phyloP scores from a whole-genome alignment of 257 asterid species.

The Datura wrightii region DNA sequence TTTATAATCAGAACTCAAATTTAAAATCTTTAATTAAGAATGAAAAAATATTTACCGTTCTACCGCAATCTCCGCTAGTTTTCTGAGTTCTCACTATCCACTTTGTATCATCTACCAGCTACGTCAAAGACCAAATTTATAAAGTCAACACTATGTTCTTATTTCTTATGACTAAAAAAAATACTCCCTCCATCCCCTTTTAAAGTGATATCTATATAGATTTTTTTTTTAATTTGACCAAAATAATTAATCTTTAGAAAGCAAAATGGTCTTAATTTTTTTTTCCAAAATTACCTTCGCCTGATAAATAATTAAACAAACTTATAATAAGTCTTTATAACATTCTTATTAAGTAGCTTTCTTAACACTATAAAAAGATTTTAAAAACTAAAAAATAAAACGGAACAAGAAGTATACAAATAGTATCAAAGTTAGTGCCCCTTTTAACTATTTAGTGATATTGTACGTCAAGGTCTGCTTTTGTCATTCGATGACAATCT shows the following conservation, averaged over 20 bases:
- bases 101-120: background rate
- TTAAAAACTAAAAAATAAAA: background rate
- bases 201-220: background rate
- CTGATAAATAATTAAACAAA: background rate
- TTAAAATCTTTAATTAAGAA: background rate
- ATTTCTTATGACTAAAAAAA: background rate
- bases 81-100: background rate
- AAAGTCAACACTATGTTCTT: background rate
- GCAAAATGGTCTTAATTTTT: background rate
- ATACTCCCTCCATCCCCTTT: background rate
- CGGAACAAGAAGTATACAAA: background rate
- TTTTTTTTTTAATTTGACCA: background rate
- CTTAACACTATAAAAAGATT: background rate
- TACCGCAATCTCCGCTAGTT: no score
- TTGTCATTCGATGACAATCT: background rate
- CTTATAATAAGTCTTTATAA: background rate
- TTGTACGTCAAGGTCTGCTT: background rate
- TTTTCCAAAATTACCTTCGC: background rate
- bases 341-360: background rate
- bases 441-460: slow-evolving; percentile 7
- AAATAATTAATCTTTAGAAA: background rate
- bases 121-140: background rate
- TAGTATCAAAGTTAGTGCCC: background rate
- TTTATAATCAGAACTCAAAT: background rate
- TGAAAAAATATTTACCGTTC: background rate